Base-by-base conservation (phyloP, 2,329 filamentous ascomycete genomes). In the Paecilomyces formosus region DNA sequence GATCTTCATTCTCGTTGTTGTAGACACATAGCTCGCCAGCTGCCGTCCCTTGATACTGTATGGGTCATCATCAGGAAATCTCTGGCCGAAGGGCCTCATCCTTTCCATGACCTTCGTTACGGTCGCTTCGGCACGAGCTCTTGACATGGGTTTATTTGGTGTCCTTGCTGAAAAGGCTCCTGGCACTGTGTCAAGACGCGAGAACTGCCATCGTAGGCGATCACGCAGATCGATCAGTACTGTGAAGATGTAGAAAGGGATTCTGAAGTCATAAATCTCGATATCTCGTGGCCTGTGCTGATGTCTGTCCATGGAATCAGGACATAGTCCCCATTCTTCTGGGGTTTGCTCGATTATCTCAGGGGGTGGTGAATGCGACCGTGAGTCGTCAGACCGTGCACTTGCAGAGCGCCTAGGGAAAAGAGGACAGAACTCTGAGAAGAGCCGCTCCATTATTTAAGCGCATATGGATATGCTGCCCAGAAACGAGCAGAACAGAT, bases 281-380 rank as follows among this genome's bases (percentile, higher is more conserved):
- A 51, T 21, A n/a, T 49, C 22, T 11, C 13, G 55, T 9, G 55
- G 21, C 12, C 9, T 13, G 5, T 22, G 33, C 9, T 24, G 22
- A 21, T 2, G 18, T n/a, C 39, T 22, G 24, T 52, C 33, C 13
- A 45, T 13, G 12, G 70, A 22, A 31, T 35, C 28, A 54, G 53
- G 18, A 35, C 18, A 31, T 22, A 24, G 30, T 26, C 15, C 57
- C 56, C 51, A 57, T 58, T 56, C 26, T 24, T 26, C 50, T 13
- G 7, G 21, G 13, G 18, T 22, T 13, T 52, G 21, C 13, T 28
- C 39, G n/a, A n/a, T 3, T 45, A n/a, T 18, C 7, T 45, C 15
- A 18, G 13, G 12, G 2, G n/a, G 39, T 45, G 39, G 39, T 9
- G 15, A 45, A 8, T 18, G 39, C 39, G 39, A 11, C 8, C 39